Percentiles rank a stretch among this genome's conserved stretches.
These are phyloP conservation scores for rapeseed (Brassica napus) DNA, from an alignment of 345 rosid genomes.

Conservation along the genomic window Da-Ae NC_063443.1:19281501-19282000, in stretches of 20 bases:
- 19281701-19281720: slow-evolving; percentile 45
- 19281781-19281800: slow-evolving; percentile 50
- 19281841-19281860: slow-evolving; percentile 77
- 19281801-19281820: slow-evolving; percentile 69
- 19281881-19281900: slow-evolving; percentile 83
- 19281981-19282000: background rate
- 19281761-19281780: slow-evolving; percentile 55
- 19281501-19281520: slow-evolving; percentile 70
- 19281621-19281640: slow-evolving; percentile 69
- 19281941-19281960: slow-evolving; percentile 52
- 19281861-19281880: slow-evolving; percentile 47
- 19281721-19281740: slow-evolving; percentile 32
- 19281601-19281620: slow-evolving; percentile 66
- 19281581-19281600: slow-evolving; percentile 72
- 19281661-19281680: slow-evolving; percentile 38
- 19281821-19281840: slow-evolving; percentile 73
- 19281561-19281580: slow-evolving; percentile 58
- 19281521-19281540: slow-evolving; percentile 50
- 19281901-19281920: slow-evolving; percentile 74
- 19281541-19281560: slow-evolving; percentile 54
- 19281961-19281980: background rate
- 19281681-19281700: slow-evolving; percentile 71
- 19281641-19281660: slow-evolving; percentile 54
- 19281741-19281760: slow-evolving; percentile 65
- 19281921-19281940: slow-evolving; percentile 92